These are phyloP conservation scores for Solanum habrochaites DNA, from an alignment of 257 asterid species.

Conservation along the genomic window DNA sequence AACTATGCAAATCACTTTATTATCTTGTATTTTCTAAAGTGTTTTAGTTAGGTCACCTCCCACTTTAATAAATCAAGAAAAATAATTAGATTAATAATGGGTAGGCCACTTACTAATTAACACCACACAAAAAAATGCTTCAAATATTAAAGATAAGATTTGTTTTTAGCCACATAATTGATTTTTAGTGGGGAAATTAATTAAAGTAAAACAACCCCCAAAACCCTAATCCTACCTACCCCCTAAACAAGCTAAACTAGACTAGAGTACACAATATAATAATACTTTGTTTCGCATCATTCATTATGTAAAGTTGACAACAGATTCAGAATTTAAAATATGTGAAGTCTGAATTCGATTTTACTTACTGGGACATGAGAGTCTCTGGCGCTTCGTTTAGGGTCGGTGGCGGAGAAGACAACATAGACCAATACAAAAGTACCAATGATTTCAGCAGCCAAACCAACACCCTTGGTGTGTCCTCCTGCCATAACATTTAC, in stretches of 20 bases:
- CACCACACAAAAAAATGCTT: neutral
- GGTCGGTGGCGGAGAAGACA: slow-evolving; percentile 74
- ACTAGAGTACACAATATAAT: no score
- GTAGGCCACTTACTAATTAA: neutral
- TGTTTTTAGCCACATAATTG: neutral
- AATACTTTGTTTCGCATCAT: no score
- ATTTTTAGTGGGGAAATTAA: neutral
- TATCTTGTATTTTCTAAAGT: neutral
- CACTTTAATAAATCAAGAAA: neutral
- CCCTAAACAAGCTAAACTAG: no score
- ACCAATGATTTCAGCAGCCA: slow-evolving; percentile 71
- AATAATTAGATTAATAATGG: neutral
- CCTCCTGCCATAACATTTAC: slow-evolving; percentile 42
- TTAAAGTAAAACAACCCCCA: neutral
- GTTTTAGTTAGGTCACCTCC: neutral
- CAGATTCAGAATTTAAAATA: neutral
- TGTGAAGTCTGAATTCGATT: neutral
- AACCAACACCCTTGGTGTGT: slow-evolving; percentile 44
- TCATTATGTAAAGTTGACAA: no score
- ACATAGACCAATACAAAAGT: slow-evolving; percentile 76
- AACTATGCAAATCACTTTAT: neutral
- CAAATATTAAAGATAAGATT: neutral
- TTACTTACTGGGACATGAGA: slow-evolving; percentile 65
- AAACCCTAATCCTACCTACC: neutral
- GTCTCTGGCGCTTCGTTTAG: slow-evolving; percentile 69